A percentile compares a stretch with the other conserved stretches of the same genome.
phyloP scores from a whole-genome alignment of 176 grass and related monocot species.

The Dendrocalamus sinicus region DNA sequence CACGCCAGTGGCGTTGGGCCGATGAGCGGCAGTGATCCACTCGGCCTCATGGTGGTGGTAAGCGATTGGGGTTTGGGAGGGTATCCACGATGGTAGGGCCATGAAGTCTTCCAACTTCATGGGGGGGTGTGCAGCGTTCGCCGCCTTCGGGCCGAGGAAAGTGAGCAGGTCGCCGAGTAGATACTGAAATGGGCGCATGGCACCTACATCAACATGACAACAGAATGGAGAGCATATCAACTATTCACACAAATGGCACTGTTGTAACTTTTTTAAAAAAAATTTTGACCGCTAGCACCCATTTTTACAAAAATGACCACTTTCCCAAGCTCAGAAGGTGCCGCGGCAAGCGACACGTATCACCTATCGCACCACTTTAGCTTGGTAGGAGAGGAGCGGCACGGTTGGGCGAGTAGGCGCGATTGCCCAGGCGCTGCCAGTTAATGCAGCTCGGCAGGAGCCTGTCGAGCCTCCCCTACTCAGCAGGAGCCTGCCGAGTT shows the following conservation, averaged over 20 bases:
- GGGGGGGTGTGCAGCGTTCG: background rate
- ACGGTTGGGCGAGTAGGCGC: background rate
- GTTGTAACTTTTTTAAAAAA: too few relatives aligned
- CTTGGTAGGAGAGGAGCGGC: background rate
- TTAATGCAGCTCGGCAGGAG: background rate
- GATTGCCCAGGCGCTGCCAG: too few relatives aligned
- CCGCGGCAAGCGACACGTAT: too few relatives aligned
- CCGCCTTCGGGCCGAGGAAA: background rate
- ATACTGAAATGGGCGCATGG: background rate
- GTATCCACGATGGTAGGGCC: slow-evolving; percentile 33
- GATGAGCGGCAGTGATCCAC: background rate
- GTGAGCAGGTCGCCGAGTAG: background rate
- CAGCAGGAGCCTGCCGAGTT: too few relatives aligned
- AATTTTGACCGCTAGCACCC: too few relatives aligned
- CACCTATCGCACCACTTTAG: too few relatives aligned
- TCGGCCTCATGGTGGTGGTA: slow-evolving; percentile 32
- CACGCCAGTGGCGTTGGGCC: slow-evolving; percentile 34
- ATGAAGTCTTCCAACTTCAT: slow-evolving; percentile 18
- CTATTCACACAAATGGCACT: too few relatives aligned
- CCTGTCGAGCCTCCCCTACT: too few relatives aligned
- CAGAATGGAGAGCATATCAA: too few relatives aligned
- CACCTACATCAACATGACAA: background rate
- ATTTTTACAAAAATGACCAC: too few relatives aligned
- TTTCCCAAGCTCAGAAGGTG: too few relatives aligned
- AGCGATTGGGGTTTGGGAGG: slow-evolving; percentile 34